A percentile compares a stretch with the other conserved stretches of the same genome.
These are phyloP conservation scores for Podaxis sp. DNA, from an alignment of 768 basidiomycete species.

Conservation along the genomic window DNA sequence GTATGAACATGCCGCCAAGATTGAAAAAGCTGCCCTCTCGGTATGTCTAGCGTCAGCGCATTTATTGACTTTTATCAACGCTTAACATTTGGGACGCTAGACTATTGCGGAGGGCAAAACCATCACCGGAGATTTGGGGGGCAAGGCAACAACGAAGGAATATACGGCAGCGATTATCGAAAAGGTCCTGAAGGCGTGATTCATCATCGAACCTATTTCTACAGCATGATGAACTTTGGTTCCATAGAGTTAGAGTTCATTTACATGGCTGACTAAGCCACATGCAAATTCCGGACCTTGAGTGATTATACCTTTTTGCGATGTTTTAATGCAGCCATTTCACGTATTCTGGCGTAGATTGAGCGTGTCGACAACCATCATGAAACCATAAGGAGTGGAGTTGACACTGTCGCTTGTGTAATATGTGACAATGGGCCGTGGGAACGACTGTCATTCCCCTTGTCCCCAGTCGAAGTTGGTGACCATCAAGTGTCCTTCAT, in stretches of 20 bases:
- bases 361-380: background rate
- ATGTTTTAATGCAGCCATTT: background rate
- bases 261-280: background rate
- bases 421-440: constrained; percentile 23
- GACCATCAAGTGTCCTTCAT: constrained; percentile 44
- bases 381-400: background rate
- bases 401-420: constrained; percentile 1
- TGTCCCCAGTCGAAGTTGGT: constrained; percentile 22
- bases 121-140: constrained; percentile 95
- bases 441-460: constrained; percentile 28
- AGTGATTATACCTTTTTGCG: constrained; percentile 4
- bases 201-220: background rate
- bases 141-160: constrained; percentile 84
- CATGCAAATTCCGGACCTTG: background rate
- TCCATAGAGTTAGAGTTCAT: constrained; percentile 13
- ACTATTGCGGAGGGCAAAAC: constrained; percentile 95
- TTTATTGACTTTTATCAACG: background rate
- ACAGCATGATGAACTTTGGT: constrained; percentile 16
- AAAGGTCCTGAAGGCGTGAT: constrained; percentile 42
- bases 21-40: constrained; percentile 85
- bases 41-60: constrained; percentile 41
- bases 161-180: constrained; percentile 86
- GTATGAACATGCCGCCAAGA: constrained; percentile 75
- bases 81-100: constrained; percentile 34
- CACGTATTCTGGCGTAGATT: background rate